These are phyloP conservation scores for Trametes hirsuta DNA, from an alignment of 1,284 basidiomycete genomes.

Conservation along the genomic window DNA sequence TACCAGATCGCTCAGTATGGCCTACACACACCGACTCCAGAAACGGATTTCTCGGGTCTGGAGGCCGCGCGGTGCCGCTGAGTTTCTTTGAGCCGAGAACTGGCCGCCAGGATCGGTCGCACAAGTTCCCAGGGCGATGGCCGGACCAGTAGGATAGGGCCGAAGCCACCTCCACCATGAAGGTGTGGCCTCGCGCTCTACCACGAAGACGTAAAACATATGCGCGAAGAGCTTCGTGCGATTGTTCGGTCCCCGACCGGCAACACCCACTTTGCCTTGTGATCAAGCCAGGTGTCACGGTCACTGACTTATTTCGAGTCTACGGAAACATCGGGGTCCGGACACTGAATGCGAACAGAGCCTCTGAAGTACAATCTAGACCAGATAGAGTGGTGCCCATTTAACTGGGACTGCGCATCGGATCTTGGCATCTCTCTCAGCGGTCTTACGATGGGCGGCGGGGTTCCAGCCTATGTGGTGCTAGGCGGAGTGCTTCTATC, in stretches of 20 bases:
- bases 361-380: no score
- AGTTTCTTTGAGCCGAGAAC: background rate
- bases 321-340: no score
- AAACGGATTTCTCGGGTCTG: conserved; percentile 11
- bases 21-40: background rate
- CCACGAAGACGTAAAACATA: background rate
- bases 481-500: no score
- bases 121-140: background rate
- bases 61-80: background rate
- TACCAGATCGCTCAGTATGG: background rate
- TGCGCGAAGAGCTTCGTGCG: background rate
- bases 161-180: background rate
- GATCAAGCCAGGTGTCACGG: no score
- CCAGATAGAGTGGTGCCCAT: no score
- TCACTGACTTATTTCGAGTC: no score
- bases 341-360: no score
- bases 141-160: background rate
- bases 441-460: no score
- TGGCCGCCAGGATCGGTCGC: background rate
- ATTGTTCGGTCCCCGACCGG: background rate
- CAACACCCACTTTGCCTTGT: no score
- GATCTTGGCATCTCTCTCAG: no score
- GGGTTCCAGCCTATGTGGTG: no score
- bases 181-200: background rate
- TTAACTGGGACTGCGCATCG: no score